Evolutionary conservation across 768 basidiomycete species (phyloP), one percentile per base, ranked within the genome.

Genomic region (Phlegmacium glaucopus): DNA sequence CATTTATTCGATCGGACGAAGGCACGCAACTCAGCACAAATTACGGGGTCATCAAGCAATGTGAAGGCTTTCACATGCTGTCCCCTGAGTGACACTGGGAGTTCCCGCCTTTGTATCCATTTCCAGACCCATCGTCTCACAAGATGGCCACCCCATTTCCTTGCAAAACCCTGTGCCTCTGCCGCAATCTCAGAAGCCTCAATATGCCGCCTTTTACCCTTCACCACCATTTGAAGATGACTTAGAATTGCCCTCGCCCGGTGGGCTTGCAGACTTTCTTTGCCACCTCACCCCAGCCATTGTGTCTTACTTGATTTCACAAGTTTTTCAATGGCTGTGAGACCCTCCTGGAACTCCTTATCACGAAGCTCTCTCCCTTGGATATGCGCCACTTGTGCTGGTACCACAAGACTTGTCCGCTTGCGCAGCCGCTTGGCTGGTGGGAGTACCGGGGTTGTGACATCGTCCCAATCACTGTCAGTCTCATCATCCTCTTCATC

Each of bases 1-100:
- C 69, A 70, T 53, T 70, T 70, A 39, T 71, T 58, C 22, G 62
- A 61, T 6, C 59, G 53, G 15, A 69, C 11, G 48, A 53, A 70
- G 22, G 65, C 45, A 1, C 59, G 49, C 9, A 68, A 45, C 42
- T 66, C 67, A 16, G 59, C 62, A 8, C 39, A 17, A 16, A 66
- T 59, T 4, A 9, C 44, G 12, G 67, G 63, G 39, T 69, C 63
- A 26, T 56, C 37, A 15, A 65, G 55, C 3, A 70, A 42, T 17
- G 62, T 59, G 48, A 48, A 61, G 0, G 52, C 25, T 39, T 70
- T 70, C 10, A 22, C 29, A 42, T 71, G 69, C 4, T 17, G 8
- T 6, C 63, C 64, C n/a, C n/a, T n/a, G n/a, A n/a, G n/a, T 18
- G 67, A 67, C 28, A 17, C 34, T 2, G 64, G 64, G 12, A 68